Evolutionary conservation across 176 grass and related monocot genomes (phyloP).

Genomic region (Phoenix roebelenii): DNA sequence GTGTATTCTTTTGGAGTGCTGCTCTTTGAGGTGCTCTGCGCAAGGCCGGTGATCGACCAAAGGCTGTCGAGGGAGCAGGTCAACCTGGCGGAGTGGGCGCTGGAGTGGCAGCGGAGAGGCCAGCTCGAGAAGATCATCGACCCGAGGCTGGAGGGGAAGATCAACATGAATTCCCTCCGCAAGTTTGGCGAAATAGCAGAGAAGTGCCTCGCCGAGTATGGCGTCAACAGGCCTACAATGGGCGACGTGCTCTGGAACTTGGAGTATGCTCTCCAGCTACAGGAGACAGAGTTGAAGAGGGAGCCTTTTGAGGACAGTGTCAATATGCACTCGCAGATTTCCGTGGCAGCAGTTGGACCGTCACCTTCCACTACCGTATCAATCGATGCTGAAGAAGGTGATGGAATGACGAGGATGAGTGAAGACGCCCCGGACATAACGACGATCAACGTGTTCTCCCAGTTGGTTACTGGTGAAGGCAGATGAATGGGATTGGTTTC

Average conservation of each 20-base stretch:
- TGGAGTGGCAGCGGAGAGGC: conserved; percentile 16
- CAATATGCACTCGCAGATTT: neutral
- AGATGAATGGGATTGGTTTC: conserved; percentile 20
- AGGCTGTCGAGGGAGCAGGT: conserved; percentile 22
- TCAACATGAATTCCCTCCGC: conserved; percentile 30
- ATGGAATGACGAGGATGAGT: neutral
- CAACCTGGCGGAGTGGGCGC: conserved; percentile 42
- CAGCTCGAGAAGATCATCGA: conserved; percentile 28
- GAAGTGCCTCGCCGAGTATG: conserved; percentile 43
- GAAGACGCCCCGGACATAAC: neutral
- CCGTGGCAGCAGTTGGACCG: neutral
- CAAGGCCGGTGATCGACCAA: conserved; percentile 28
- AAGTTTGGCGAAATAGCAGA: conserved; percentile 35
- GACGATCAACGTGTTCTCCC: conserved; percentile 22
- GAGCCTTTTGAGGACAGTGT: conserved; percentile 31
- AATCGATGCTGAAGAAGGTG: neutral
- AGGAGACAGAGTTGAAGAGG: conserved; percentile 22
- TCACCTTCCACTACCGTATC: too few relatives aligned
- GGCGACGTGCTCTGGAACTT: conserved; percentile 46
- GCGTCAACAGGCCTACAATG: conserved; percentile 29
- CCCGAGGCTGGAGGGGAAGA: conserved; percentile 10
- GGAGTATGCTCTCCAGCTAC: conserved; percentile 37
- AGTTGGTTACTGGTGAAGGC: conserved; percentile 31
- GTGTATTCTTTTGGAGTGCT: conserved; percentile 47
- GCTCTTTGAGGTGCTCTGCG: conserved; percentile 43